A percentile compares a stretch with the other conserved stretches of the same genome.
Evolutionary conservation across 495 filamentous ascomycete species (phyloP).

Genomic region (Trichoderma reesei): DNA sequence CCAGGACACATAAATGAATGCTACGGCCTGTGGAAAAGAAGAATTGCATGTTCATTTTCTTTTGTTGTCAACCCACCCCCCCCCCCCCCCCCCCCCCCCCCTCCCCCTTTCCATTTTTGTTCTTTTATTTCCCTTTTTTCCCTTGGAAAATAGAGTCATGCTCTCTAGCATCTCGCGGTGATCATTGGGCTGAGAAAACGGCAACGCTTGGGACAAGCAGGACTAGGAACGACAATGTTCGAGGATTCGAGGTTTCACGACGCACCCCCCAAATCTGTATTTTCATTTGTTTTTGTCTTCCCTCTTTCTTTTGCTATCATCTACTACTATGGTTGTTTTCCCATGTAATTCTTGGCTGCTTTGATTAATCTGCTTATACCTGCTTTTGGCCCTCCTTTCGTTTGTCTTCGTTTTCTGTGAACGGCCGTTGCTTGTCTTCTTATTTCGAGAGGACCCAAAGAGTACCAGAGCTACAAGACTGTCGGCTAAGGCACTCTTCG

Average conservation of each 20-base stretch:
- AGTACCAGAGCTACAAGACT: background rate
- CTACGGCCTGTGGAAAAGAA: background rate
- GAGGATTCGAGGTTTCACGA: background rate
- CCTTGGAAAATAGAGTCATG: background rate
- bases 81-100: no score
- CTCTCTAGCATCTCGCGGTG: background rate
- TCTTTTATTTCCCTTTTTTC: background rate
- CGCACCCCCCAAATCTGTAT: background rate
- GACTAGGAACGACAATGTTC: background rate
- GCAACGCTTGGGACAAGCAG: background rate
- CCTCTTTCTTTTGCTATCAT: background rate
- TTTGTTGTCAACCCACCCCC: no score
- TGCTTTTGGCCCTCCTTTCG: no score
- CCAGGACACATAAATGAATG: background rate
- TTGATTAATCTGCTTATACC: background rate
- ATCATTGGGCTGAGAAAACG: background rate
- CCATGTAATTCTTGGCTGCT: background rate
- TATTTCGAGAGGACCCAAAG: background rate
- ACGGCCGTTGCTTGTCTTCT: background rate
- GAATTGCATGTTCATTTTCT: no score
- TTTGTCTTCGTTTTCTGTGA: background rate
- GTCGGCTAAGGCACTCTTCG: background rate
- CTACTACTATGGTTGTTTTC: background rate
- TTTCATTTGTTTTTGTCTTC: background rate
- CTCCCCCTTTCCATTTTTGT: background rate